Conservation (phyloP, 2,329 filamentous ascomycete genomes). For the Cladosporium halotolerans region DNA sequence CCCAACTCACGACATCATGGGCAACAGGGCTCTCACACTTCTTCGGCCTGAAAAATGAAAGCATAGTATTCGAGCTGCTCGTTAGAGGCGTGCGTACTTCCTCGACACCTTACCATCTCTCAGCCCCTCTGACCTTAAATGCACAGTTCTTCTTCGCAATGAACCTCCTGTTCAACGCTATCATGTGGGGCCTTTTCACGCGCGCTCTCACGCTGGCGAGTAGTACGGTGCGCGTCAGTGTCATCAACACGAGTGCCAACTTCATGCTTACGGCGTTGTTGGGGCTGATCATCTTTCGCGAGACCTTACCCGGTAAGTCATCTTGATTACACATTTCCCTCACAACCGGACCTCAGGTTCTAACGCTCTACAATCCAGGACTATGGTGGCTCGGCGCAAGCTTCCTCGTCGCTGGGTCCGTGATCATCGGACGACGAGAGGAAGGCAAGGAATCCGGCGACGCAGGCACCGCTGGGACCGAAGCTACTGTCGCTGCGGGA, state of each 20-base stretch:
- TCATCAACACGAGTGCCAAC: slow-evolving; percentile 77
- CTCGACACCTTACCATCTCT: not conserved
- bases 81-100: slow-evolving; percentile 45
- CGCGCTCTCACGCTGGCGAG: slow-evolving; percentile 66
- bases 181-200: slow-evolving; percentile 84
- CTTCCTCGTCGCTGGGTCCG: slow-evolving; percentile 67
- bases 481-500: slow-evolving; percentile 14
- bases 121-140: not conserved
- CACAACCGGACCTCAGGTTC: not conserved
- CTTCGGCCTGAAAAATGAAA: slow-evolving; percentile 42
- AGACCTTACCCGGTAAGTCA: slow-evolving; percentile 54
- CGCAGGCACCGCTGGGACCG: slow-evolving; percentile 17
- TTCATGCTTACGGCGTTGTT: slow-evolving; percentile 72
- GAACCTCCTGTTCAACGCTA: slow-evolving; percentile 67
- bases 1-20: slow-evolving; percentile 51
- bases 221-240: slow-evolving; percentile 72
- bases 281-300: slow-evolving; percentile 64
- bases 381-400: slow-evolving; percentile 72
- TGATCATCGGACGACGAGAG: slow-evolving; percentile 68
- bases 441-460: slow-evolving; percentile 37
- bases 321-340: not conserved
- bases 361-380: slow-evolving; percentile 22
- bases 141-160: slow-evolving; percentile 64
- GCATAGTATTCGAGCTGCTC: slow-evolving; percentile 44
- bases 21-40: slow-evolving; percentile 43